Base-by-base conservation (phyloP, 2,329 filamentous ascomycete species). In the Trichoderma citrinoviride region DNA sequence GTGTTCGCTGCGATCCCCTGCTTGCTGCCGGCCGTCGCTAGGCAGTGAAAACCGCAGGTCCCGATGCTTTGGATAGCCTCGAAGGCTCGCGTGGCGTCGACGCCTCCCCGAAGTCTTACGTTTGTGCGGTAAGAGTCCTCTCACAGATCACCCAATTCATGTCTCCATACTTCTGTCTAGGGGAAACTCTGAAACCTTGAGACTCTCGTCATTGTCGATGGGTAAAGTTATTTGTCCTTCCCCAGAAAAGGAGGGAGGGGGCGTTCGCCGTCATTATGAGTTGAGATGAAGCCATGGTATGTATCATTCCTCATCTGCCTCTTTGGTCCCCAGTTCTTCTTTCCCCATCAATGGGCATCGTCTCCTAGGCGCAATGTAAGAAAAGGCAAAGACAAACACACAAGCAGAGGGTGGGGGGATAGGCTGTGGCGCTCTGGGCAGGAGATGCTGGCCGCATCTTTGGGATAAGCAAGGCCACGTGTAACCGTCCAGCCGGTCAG, bases 391-490 rank as follows among this genome's bases (percentile, higher is more conserved):
- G 29, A 33, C 29, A 10, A 27, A 61, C 12, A 23, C n/a, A 8
- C n/a, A 7, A 23, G 17, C 15, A 5, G 10, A 23, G 58, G 40
- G 47, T 29, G 49, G 49, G 8, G 37, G 25, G 25, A 27, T n/a
- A 46, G 47, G 49, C 37, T 40, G 58, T 53, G 58, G 58, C 49
- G 47, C 29, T 44, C 27, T 41, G 29, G 40, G 27, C n/a, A 10
- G 25, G 41, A 37, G 58, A 61, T 44, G 40, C 25, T 33, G 47
- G 47, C 19, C 40, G 37, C 37, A 61, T 61, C 27, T 53, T 37
- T 44, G 58, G 58, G 19, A 61, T 54, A 46, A 54, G 40, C 58
- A 54, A 23, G 58, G 58, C 58, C 58, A 61, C 58, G 58, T 61
- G 58, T 61, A 52, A 33, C 25, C 37, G 49, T 53, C 37, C 19